phyloP scores from a whole-genome alignment of 2,329 filamentous ascomycete genomes.

The Botrytis cinerea region DNA sequence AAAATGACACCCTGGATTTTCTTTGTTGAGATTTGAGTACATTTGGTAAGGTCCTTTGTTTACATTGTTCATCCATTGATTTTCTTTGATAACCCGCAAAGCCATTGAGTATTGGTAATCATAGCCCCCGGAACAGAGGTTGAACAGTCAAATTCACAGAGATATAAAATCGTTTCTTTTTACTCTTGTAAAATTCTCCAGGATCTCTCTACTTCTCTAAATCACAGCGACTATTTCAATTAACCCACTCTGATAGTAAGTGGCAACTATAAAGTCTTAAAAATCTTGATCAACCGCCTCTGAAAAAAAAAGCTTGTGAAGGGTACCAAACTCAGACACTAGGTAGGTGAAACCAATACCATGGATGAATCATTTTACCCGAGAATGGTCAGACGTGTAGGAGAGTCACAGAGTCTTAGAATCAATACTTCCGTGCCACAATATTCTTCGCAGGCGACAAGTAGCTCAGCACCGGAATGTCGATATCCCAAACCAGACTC shows the following conservation, averaged over 20 bases:
- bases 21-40: background rate
- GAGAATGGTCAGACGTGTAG: background rate
- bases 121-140: background rate
- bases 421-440: background rate
- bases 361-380: background rate
- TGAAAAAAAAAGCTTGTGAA: background rate
- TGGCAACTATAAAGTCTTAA: background rate
- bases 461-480: conserved; percentile 2
- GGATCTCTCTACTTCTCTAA: background rate
- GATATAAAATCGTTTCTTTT: background rate
- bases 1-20: background rate
- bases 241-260: background rate
- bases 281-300: background rate
- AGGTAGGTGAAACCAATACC: background rate
- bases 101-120: background rate
- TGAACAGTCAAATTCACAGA: background rate
- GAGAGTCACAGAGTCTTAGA: background rate
- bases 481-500: background rate
- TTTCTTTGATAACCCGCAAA: background rate
- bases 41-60: background rate
- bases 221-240: background rate
- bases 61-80: background rate
- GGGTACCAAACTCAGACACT: background rate
- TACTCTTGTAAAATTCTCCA: background rate
- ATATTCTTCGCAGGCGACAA: background rate